Conservation (phyloP, 176 grass and related monocot species). For the Paspalum vaginatum region DNA sequence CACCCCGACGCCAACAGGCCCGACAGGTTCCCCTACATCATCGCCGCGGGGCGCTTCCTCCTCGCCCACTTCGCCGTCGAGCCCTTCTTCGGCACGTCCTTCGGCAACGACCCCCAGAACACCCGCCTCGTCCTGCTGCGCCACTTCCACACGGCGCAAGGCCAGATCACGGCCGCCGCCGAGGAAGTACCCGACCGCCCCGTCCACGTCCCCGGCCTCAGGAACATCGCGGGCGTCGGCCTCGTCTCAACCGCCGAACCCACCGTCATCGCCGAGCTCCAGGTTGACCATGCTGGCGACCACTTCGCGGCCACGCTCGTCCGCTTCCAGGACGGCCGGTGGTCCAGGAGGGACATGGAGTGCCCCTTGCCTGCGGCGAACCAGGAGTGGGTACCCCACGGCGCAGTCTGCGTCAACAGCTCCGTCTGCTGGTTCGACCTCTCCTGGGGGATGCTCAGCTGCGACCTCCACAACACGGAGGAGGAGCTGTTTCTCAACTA, state of each 20-base stretch:
- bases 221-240: background rate
- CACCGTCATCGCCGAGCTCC: background rate
- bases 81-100: background rate
- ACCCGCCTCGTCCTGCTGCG: background rate
- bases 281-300: background rate
- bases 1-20: background rate
- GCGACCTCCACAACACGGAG: background rate
- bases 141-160: background rate
- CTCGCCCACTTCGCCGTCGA: background rate
- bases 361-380: background rate
- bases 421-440: background rate
- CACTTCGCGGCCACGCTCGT: background rate
- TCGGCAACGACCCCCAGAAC: background rate
- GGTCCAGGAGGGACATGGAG: accelerated
- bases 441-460: slow-evolving; percentile 21
- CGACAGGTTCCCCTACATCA: background rate
- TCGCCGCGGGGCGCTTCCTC: background rate
- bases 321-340: background rate
- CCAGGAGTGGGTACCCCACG: background rate
- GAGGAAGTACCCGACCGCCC: background rate
- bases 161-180: background rate
- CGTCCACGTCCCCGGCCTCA: background rate
- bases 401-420: background rate
- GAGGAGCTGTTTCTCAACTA: background rate
- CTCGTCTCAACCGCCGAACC: background rate